Evolutionary conservation across 2,329 filamentous ascomycete species (phyloP), one percentile per base, ranked within the genome.

Genomic region (Aspergillus aculeatus): DNA sequence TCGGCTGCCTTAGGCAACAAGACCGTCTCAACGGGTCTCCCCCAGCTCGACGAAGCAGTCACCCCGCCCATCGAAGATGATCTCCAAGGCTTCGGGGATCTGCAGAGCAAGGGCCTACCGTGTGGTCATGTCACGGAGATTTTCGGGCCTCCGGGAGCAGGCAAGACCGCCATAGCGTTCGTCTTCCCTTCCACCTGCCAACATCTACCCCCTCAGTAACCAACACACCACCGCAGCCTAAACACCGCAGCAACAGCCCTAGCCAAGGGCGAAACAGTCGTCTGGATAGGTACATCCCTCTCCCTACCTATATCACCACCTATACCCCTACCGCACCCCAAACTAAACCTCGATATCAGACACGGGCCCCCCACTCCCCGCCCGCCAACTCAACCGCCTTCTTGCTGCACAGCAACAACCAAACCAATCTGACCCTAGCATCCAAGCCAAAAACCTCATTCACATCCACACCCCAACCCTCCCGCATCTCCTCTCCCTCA

Each of bases 91-190:
- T 23, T 59, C 47, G 44, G 54, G 12, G 41, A 58, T 44, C 11
- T 56, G 56, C 35, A 65, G 64, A 26, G 41, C 53, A 82, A 83
- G 19, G 92, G 92, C 4, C 80, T 96, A 51, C 83, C 83, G 61
- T 85, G 87, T 58, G 91, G 92, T 14, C 90, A 92, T 73, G 82
- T 96, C 47, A 90, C 90, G 3, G 94, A 98, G 75, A 79, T 96
- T 53, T 96, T 91, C 84, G 94, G 94, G 0, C 92, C 93, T 11
- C 89, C 91, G 9, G 93, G 92, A 1, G 85, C 85, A 26, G 94
- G 93, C 31, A 97, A 96, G 81, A 96, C 92, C 4, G 83, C 89
- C 12, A 80, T 97, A 67, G 90, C 88, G 90, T 94, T 81, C 77
- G 85, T 77, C 51, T 60, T 48, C 38, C 32, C 49, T 21, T 23